Conservation (phyloP, 78 protist genomes). For the Andalucia godoyi region DNA sequence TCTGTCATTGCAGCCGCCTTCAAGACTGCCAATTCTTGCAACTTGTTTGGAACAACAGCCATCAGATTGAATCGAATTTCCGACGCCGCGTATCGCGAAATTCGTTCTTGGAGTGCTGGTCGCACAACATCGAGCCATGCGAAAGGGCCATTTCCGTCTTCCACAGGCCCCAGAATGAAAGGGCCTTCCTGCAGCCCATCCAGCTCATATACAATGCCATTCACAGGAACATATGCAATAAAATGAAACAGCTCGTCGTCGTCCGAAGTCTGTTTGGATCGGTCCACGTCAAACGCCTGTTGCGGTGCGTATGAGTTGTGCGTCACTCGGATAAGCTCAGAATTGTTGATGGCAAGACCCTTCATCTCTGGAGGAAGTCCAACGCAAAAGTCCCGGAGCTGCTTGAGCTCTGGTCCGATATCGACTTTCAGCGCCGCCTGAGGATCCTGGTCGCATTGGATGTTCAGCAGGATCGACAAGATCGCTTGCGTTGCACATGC, state of each 20-base stretch:
- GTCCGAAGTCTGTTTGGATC: conserved; percentile 13
- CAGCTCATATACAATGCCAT: conserved; percentile 82
- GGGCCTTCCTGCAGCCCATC: conserved; percentile 94
- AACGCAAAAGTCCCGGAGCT: conserved; percentile 51
- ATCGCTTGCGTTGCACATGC: conserved; percentile 99
- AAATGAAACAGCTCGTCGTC: conserved; percentile 86
- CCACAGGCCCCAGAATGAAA: conserved; percentile 29
- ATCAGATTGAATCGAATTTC: conserved; percentile 81
- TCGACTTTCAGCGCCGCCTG: conserved; percentile 25
- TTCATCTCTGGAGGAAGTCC: conserved; percentile 49
- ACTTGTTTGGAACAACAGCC: conserved; percentile 55
- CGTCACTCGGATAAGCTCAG: conserved; percentile 45
- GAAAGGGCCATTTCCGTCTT: background rate
- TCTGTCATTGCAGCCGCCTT: too few species aligned
- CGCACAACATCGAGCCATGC: conserved; percentile 38
- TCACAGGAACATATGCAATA: conserved; percentile 68
- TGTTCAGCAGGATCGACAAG: conserved; percentile 79
- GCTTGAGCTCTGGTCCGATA: conserved; percentile 57
- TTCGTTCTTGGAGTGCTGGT: conserved; percentile 44
- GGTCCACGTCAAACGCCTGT: background rate
- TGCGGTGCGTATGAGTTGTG: conserved; percentile 73
- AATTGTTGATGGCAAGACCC: conserved; percentile 71
- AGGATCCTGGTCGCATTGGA: too few species aligned
- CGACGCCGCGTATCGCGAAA: conserved; percentile 34
- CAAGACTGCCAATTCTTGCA: background rate